Percentiles rank a stretch among this genome's conserved stretches.
Conservation (phyloP, 495 filamentous ascomycete species). For the Staphylotrichum longicolle region DNA sequence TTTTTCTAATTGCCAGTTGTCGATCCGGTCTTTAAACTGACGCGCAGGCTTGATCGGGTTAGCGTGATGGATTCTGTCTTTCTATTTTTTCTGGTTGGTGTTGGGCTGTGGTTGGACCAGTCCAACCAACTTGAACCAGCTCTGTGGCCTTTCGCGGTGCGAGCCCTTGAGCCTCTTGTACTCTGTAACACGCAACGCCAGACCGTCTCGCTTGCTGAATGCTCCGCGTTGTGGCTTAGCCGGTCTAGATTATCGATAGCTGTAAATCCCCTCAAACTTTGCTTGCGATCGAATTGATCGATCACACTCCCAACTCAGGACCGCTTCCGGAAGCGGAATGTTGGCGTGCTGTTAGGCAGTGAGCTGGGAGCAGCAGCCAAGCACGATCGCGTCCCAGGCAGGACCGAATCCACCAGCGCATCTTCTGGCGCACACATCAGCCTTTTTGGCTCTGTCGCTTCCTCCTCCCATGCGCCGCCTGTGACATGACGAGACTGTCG, state of each 20-base stretch:
- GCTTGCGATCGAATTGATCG: neutral
- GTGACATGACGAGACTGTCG: slow-evolving; percentile 25
- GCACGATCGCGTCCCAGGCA: slow-evolving; percentile 9
- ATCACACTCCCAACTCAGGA: neutral
- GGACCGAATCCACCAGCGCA: slow-evolving; percentile 17
- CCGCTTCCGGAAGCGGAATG: slow-evolving; percentile 15
- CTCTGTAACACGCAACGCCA: slow-evolving; percentile 29
- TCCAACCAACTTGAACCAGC: neutral
- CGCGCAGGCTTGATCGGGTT: too few relatives aligned
- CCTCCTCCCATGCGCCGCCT: neutral
- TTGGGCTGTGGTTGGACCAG: too few relatives aligned
- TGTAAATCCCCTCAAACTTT: neutral
- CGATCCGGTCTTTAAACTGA: too few relatives aligned
- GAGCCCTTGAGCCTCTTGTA: slow-evolving; percentile 25
- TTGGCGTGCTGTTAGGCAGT: slow-evolving; percentile 25
- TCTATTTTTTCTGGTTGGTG: too few relatives aligned
- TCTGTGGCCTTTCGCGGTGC: slow-evolving; percentile 5
- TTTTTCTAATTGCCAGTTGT: too few relatives aligned
- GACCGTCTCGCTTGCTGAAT: neutral
- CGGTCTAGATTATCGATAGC: neutral
- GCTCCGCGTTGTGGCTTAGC: slow-evolving; percentile 11
- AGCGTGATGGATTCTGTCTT: too few relatives aligned
- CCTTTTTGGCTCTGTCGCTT: slow-evolving; percentile 27
- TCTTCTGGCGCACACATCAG: slow-evolving; percentile 29
- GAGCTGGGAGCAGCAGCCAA: slow-evolving; percentile 21